phyloP scores from a whole-genome alignment of 306 rosid genomes.

The Hippophae tibetana region DNA sequence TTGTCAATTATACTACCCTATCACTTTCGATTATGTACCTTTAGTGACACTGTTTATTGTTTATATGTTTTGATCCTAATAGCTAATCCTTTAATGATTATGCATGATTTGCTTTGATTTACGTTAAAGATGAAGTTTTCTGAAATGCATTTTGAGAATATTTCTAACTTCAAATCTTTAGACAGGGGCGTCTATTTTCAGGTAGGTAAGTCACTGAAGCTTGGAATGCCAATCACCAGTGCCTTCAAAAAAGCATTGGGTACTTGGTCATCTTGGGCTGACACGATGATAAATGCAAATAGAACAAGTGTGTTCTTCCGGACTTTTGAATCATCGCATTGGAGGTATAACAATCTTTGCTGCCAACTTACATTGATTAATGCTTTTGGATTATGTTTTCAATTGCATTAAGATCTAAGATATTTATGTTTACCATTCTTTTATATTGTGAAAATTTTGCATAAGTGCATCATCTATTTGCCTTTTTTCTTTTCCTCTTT shows the following conservation, averaged over 20 bases:
- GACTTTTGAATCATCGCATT: slow-evolving; percentile 81
- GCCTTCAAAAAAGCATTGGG: slow-evolving; percentile 59
- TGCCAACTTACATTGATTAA: neutral
- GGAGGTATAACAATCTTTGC: slow-evolving; percentile 28
- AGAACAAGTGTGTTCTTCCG: slow-evolving; percentile 75
- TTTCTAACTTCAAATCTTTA: slow-evolving; percentile 26
- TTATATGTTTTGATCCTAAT: neutral
- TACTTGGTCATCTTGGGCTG: slow-evolving; percentile 90
- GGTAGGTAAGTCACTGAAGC: slow-evolving; percentile 69
- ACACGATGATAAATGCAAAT: slow-evolving; percentile 41
- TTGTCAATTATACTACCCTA: neutral
- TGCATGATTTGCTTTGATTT: neutral
- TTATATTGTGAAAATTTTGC: no score
- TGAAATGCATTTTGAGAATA: slow-evolving; percentile 7
- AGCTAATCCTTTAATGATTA: no score
- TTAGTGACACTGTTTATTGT: no score
- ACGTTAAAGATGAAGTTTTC: neutral
- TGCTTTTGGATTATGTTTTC: neutral
- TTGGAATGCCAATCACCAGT: slow-evolving; percentile 69
- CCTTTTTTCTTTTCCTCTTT: no score
- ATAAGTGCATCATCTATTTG: no score
- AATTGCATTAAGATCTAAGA: no score
- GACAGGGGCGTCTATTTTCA: slow-evolving; percentile 98
- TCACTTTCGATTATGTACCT: neutral
- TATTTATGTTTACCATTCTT: no score